Evolutionary conservation across 2,329 filamentous ascomycete species (phyloP).

Genomic region (Botrytis squamosa): DNA sequence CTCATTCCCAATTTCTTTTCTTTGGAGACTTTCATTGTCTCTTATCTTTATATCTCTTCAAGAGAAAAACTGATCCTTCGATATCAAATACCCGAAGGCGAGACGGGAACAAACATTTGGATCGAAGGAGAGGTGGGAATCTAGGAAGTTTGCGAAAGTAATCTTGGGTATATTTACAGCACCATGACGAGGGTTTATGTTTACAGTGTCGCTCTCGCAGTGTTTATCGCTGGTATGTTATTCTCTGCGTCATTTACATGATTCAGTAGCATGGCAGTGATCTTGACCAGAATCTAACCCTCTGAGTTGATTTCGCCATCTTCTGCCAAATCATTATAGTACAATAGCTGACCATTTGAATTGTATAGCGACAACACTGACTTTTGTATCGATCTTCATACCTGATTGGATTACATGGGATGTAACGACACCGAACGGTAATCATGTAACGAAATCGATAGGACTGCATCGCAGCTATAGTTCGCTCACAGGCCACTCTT

Average conservation of each 20-base stretch:
- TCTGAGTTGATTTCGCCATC: background rate
- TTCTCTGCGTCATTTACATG: background rate
- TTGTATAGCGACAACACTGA: constrained; percentile 70
- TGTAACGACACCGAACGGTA: constrained; percentile 48
- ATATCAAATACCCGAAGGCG: background rate
- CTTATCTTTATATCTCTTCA: background rate
- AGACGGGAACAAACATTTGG: constrained; percentile 22
- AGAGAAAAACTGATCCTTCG: background rate
- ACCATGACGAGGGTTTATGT: constrained; percentile 47
- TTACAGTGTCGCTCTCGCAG: constrained; percentile 44
- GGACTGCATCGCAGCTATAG: constrained; percentile 83
- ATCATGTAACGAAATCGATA: constrained; percentile 61
- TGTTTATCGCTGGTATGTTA: constrained; percentile 46
- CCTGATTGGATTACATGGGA: constrained; percentile 71
- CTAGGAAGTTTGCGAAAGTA: constrained; percentile 11
- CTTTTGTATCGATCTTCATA: constrained; percentile 65
- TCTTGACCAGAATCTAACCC: background rate
- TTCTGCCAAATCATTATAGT: background rate
- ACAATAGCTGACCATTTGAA: constrained; percentile 11
- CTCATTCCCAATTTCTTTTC: background rate
- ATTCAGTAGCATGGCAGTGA: background rate
- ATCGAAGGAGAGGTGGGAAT: constrained; percentile 22
- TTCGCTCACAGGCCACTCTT: constrained; percentile 56
- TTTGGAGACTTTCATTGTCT: background rate
- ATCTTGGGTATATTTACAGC: background rate